Base-by-base conservation (phyloP, 2,329 filamentous ascomycete species). In the Cercospora sp. region DNA sequence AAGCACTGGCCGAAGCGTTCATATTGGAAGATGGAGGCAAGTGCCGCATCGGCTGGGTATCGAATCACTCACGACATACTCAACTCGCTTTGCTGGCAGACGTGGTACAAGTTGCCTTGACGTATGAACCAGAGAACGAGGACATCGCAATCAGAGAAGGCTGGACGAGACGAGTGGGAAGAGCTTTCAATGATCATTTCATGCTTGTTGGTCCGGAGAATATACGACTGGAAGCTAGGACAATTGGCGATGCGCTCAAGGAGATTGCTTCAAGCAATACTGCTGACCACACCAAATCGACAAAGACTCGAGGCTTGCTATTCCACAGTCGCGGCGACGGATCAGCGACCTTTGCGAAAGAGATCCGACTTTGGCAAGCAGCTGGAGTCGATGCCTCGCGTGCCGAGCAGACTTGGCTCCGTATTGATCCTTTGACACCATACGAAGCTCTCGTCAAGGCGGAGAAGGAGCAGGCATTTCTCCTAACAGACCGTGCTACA, bases 131-230 rank as follows among this genome's bases (percentile, higher is more conserved):
- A 3, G 63, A 65, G 7, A 72, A 72, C 57, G 73, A 75, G 55
- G 66, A 69, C 16, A 8, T 73, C 3, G 61, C 72, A 1, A 65
- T 72, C 12, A 4, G 13, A 1, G 74, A 74, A 30, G 73, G 73
- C 1, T 75, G 74, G 74, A 53, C 69, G 2, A 49, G 53, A 28
- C 65, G 62, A 40, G 63, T 70, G 10, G 55, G 69, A 2, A 65
- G 69, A 30, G 70, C 63, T 1, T 75, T 75, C 65, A 69, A 73
- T 32, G 74, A 75, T 59, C 74, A 75, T 65, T 75, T 75, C 40
- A 65, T 74, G 8, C 66, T 75, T 32, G 73, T 66, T 26, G 73
- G 73, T 5, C 72, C 72, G 1, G 13, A n/a, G 13, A 28, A 32
- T 1, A 40, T 55, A 18, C 62, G 63, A 6, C 24, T 71, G 5